phyloP scores from a whole-genome alignment of 805 yeast genomes.

The Yarrowia sp. region DNA sequence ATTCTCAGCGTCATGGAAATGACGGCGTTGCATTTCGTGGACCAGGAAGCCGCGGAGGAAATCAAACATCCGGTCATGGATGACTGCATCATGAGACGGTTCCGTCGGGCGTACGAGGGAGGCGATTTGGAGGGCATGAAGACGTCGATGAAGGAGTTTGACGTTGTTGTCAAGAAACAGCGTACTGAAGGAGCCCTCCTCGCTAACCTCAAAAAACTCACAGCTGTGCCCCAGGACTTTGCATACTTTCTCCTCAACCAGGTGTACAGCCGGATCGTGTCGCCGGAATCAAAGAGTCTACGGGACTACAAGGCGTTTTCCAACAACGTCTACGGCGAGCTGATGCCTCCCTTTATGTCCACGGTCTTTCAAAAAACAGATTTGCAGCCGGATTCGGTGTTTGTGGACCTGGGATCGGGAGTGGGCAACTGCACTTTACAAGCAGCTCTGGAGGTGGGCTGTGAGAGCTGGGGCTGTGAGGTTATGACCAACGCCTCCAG shows the following conservation, averaged over 20 bases:
- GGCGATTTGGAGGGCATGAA: constrained; percentile 37
- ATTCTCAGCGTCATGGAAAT: constrained; percentile 51
- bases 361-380: constrained; percentile 60
- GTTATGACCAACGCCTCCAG: constrained; percentile 78
- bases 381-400: constrained; percentile 52
- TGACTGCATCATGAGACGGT: constrained; percentile 37
- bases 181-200: constrained; percentile 38
- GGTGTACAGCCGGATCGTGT: constrained; percentile 71
- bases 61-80: constrained; percentile 35
- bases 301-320: constrained; percentile 80
- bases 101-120: constrained; percentile 33
- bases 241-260: constrained; percentile 69
- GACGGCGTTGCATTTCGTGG: constrained; percentile 43
- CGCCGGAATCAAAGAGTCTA: constrained; percentile 64
- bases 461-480: constrained; percentile 84
- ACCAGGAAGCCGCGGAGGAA: constrained; percentile 37
- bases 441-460: constrained; percentile 83
- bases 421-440: constrained; percentile 90
- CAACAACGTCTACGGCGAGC: constrained; percentile 86
- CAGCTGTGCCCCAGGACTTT: constrained; percentile 33
- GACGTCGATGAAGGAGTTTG: constrained; percentile 44
- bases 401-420: constrained; percentile 89
- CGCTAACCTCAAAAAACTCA: constrained; percentile 35
- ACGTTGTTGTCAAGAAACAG: constrained; percentile 41
- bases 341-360: constrained; percentile 72